Evolutionary conservation across 1,284 basidiomycete genomes (phyloP).

Genomic region (Apiotrichum laibachii): DNA sequence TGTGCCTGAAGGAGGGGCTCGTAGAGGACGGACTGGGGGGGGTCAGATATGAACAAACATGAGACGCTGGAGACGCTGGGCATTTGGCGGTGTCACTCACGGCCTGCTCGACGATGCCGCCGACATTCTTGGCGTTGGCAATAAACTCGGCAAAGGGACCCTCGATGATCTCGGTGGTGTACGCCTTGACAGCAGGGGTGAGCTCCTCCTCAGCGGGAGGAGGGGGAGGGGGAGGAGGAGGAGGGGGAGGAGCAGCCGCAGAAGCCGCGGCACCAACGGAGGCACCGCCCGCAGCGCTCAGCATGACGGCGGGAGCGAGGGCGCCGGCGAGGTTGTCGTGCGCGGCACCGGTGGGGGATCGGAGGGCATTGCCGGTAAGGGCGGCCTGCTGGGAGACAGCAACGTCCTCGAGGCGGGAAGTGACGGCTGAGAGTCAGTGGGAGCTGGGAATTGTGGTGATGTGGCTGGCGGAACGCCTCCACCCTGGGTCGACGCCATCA

Average conservation of each 20-base stretch:
- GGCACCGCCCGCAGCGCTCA: slow-evolving; percentile 42
- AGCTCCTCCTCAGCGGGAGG: slow-evolving; percentile 47
- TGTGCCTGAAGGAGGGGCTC: slow-evolving; percentile 65
- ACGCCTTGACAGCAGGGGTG: slow-evolving; percentile 68
- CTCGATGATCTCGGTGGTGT: slow-evolving; percentile 68
- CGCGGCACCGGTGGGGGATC: slow-evolving; percentile 44
- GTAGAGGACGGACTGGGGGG: slow-evolving; percentile 65
- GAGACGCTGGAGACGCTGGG: no score
- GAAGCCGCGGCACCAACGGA: slow-evolving; percentile 45
- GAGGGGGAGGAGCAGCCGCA: slow-evolving; percentile 44
- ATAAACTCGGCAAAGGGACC: slow-evolving; percentile 71
- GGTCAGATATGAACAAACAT: neutral
- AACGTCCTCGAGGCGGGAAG: slow-evolving; percentile 90
- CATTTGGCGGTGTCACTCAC: slow-evolving; percentile 54
- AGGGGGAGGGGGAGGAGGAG: slow-evolving; percentile 53
- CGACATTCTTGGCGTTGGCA: slow-evolving; percentile 70
- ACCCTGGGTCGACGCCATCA: neutral
- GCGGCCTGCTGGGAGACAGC: slow-evolving; percentile 55
- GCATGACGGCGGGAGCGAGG: slow-evolving; percentile 33
- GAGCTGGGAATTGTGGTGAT: slow-evolving; percentile 8
- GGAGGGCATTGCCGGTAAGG: slow-evolving; percentile 24
- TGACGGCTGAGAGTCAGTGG: slow-evolving; percentile 66
- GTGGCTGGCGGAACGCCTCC: no score
- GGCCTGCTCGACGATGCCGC: slow-evolving; percentile 70
- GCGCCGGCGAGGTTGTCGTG: slow-evolving; percentile 43